Evolutionary conservation across 371 early-diverging fungal species (phyloP).

Genomic region (Mortierella sp.): DNA sequence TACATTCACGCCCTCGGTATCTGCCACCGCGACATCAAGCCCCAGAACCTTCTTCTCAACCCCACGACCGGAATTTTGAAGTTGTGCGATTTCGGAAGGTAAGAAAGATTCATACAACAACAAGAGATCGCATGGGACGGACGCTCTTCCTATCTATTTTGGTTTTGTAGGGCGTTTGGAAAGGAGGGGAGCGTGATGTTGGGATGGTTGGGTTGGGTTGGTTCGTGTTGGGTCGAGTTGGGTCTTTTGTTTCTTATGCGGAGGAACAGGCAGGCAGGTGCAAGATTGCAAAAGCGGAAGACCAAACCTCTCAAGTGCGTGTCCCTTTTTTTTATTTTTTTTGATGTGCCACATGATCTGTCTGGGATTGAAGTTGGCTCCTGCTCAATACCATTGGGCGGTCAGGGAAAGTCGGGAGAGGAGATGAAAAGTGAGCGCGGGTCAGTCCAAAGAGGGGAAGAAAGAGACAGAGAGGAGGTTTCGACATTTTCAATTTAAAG

Average conservation of each 20-base stretch:
- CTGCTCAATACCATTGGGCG: constrained; percentile 12
- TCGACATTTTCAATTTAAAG: background rate
- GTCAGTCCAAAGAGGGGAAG: background rate
- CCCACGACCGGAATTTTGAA: constrained; percentile 91
- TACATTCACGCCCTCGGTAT: constrained; percentile 97
- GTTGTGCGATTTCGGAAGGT: constrained; percentile 99
- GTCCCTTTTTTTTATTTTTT: constrained; percentile 20
- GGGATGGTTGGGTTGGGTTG: background rate
- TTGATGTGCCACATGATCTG: constrained; percentile 25
- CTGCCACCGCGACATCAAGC: constrained; percentile 97
- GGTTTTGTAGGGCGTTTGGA: background rate
- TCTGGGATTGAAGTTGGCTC: constrained; percentile 28
- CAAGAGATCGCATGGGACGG: background rate
- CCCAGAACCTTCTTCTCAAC: constrained; percentile 97
- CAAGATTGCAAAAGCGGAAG: constrained; percentile 1
- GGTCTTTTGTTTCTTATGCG: background rate
- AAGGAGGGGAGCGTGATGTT: background rate
- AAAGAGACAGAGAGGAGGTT: background rate
- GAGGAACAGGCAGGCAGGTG: constrained; percentile 3
- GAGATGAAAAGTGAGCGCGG: constrained; percentile 9
- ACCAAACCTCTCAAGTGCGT: constrained; percentile 8
- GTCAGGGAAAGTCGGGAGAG: constrained; percentile 14
- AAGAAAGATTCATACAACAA: constrained; percentile 17
- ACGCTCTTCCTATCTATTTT: background rate
- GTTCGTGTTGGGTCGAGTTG: background rate